Base-by-base conservation (phyloP, 345 rosid species). In the Draba incana region DNA sequence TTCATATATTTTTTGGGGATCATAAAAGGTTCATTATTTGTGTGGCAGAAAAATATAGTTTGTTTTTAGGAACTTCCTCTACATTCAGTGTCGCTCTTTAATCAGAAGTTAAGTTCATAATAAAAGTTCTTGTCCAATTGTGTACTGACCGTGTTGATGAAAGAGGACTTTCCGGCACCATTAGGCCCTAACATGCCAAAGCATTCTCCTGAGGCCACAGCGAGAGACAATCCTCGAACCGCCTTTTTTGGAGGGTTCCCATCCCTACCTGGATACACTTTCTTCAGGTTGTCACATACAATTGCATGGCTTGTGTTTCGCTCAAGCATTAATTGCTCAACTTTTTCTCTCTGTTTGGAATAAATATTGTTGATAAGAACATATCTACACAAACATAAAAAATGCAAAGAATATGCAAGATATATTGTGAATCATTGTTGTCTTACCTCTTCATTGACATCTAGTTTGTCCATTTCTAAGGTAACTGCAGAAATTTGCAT, bases 111-210 rank as follows among this genome's bases (percentile, higher is more conserved):
- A 14, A 28, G 24, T 16, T 53, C 58, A 23, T 38, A 12, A 23
- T 38, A 12, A 33, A 35, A 13, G 8, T 13, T 25, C 38, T 49
- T 68, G n/a, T 9, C 24, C 41, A 33, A 31, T 54, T 61, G 33
- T 15, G 57, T 48, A 84, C 84, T 78, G 49, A 92, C 99, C 99
- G 92, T 92, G 53, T 81, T 89, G 58, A 94, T 94, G 70, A 94
- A 89, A 33, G 97, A 92, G 45, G 99, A 88, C 71, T 94, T 94
- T 42, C 99, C 98, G 13, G 99, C 98, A 51, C 97, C 99, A 77
- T 94, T 94, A 2, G 98, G 98, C 57, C 99, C 98, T 57, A 94
- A 90, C 90, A 94, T 85, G 44, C 99, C 99, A 10, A 94, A 89
- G 78, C 99, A 94, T 77, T 94, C 97, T 64, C 95, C 96, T 46